Conservation (phyloP, 805 yeast genomes). For the Lipomyces chichibuensis region DNA sequence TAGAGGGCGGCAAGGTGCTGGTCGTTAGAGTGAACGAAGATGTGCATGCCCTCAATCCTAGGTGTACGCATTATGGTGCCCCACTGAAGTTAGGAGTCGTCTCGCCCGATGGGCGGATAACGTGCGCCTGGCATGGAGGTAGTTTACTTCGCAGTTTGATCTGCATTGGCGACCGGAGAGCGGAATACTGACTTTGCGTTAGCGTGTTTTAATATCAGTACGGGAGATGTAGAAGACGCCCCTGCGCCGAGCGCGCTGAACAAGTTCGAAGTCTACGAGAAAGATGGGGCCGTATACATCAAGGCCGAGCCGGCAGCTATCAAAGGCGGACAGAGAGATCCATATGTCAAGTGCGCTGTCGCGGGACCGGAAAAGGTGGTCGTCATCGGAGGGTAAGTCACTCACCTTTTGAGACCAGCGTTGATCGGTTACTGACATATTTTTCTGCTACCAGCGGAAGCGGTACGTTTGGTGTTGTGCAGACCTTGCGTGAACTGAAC, state of each 20-base stretch:
- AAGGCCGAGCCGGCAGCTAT: constrained; percentile 9
- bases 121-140: constrained; percentile 6
- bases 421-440: constrained; percentile 2
- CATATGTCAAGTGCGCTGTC: constrained; percentile 5
- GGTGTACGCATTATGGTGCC: constrained; percentile 23
- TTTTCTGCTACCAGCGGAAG: constrained; percentile 11
- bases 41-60: background rate
- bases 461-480: constrained; percentile 14
- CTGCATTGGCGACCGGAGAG: background rate
- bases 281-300: constrained; percentile 14
- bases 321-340: constrained; percentile 1
- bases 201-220: constrained; percentile 14
- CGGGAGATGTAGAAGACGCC: constrained; percentile 20
- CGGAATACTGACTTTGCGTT: background rate
- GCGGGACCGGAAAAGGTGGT: constrained; percentile 7
- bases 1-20: constrained; percentile 1
- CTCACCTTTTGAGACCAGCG: background rate
- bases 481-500: constrained; percentile 7
- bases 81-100: constrained; percentile 18
- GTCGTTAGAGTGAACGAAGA: background rate
- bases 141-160: background rate
- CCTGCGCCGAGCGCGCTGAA: constrained; percentile 16
- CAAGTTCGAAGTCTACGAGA: constrained; percentile 6
- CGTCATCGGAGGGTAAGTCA: constrained; percentile 10
- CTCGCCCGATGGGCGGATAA: constrained; percentile 7